Percentiles rank a stretch among this genome's conserved stretches.
Conservation (phyloP, 768 basidiomycete species). For the Mycena maculata region DNA sequence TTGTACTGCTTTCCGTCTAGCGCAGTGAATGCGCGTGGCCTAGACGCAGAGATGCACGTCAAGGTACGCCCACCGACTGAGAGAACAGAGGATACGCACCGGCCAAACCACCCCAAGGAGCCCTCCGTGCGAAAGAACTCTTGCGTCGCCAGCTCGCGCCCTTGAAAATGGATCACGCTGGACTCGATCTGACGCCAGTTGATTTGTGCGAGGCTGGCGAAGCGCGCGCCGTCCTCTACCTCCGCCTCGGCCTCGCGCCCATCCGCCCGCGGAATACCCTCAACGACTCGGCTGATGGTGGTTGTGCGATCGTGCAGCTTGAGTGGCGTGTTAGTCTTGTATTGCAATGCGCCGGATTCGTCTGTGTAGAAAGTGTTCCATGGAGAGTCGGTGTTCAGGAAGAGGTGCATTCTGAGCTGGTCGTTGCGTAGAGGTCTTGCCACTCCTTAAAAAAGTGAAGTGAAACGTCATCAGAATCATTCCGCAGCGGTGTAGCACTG, state of each 20-base stretch:
- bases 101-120: slow-evolving; percentile 34
- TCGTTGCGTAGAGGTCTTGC: no score
- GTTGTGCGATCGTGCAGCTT: slow-evolving; percentile 28
- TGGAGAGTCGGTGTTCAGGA: slow-evolving; percentile 33
- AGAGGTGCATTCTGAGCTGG: slow-evolving; percentile 39
- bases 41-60: slow-evolving; percentile 11
- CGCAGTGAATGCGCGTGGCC: slow-evolving; percentile 48
- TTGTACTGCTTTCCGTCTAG: slow-evolving; percentile 48
- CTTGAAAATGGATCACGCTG: slow-evolving; percentile 44
- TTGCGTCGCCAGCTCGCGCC: slow-evolving; percentile 38
- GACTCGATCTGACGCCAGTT: slow-evolving; percentile 47
- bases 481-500: no score
- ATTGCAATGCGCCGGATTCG: slow-evolving; percentile 37
- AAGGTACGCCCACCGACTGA: background rate
- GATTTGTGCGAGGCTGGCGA: slow-evolving; percentile 47
- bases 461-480: no score
- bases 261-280: slow-evolving; percentile 1
- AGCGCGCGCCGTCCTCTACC: slow-evolving; percentile 43
- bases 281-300: slow-evolving; percentile 21
- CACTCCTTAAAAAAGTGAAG: no score
- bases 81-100: slow-evolving; percentile 25
- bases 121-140: slow-evolving; percentile 42
- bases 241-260: background rate
- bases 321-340: slow-evolving; percentile 39
- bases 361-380: slow-evolving; percentile 37